Evolutionary conservation across 2,329 filamentous ascomycete genomes (phyloP).

Genomic region (Tympanopsis confertula): DNA sequence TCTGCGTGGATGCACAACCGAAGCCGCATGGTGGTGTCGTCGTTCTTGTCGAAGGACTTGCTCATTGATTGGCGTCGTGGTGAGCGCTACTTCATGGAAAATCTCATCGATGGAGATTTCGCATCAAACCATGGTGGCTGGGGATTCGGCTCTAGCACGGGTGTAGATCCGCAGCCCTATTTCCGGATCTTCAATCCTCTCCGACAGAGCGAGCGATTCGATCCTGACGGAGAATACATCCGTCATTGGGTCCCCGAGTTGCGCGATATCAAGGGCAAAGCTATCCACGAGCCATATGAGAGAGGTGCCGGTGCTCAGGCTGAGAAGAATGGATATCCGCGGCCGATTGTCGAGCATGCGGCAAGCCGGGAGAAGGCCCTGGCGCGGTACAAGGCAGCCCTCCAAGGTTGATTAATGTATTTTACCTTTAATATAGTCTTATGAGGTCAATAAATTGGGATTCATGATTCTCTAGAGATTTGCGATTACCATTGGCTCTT

Average conservation of each 20-base stretch:
- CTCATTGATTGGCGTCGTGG: conserved; percentile 75
- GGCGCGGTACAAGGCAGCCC: conserved; percentile 43
- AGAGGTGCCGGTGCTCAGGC: conserved; percentile 35
- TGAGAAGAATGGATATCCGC: conserved; percentile 45
- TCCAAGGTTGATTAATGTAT: no score
- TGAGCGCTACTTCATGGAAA: conserved; percentile 73
- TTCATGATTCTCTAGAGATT: no score
- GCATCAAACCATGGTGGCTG: conserved; percentile 65
- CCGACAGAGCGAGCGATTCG: conserved; percentile 57
- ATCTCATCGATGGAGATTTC: conserved; percentile 69
- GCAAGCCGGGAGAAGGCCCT: conserved; percentile 44
- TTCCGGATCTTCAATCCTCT: conserved; percentile 64
- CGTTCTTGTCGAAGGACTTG: conserved; percentile 70
- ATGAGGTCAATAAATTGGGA: no score
- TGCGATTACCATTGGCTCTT: no score
- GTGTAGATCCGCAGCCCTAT: conserved; percentile 36
- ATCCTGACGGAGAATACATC: conserved; percentile 53
- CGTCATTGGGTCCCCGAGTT: conserved; percentile 56
- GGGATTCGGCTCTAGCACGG: conserved; percentile 33
- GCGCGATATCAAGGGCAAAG: conserved; percentile 38
- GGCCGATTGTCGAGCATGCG: conserved; percentile 50
- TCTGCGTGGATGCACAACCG: conserved; percentile 77
- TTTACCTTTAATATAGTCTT: no score
- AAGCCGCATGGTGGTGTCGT: conserved; percentile 72
- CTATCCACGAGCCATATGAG: conserved; percentile 54